phyloP scores from a whole-genome alignment of 148 eudicot genomes.

The Fagopyrum homotropicum region DNA sequence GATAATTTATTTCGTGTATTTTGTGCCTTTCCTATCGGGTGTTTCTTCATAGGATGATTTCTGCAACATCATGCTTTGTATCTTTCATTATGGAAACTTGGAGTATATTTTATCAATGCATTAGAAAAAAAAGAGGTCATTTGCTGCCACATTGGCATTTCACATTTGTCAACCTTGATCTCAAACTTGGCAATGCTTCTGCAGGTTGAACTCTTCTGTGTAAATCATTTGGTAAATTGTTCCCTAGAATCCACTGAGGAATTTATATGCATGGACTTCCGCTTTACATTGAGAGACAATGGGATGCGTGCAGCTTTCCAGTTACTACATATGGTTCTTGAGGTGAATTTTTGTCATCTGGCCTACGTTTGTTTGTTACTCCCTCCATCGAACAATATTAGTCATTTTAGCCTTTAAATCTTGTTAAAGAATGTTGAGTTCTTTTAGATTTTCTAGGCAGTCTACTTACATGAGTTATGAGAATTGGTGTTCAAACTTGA shows the following conservation, averaged over 20 bases:
- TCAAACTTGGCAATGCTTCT: conserved; percentile 17
- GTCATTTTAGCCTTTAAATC: too few relatives aligned
- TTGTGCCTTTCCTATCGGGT: neutral
- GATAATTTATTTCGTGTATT: neutral
- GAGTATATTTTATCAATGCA: neutral
- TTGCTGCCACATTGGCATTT: neutral
- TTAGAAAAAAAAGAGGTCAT: neutral
- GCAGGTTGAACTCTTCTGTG: conserved; percentile 98
- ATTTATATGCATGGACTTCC: conserved; percentile 97
- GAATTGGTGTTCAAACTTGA: too few relatives aligned
- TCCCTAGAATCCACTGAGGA: conserved; percentile 97
- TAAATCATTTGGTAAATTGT: conserved; percentile 95
- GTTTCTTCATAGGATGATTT: neutral
- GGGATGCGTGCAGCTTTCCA: conserved; percentile 99
- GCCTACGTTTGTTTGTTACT: conserved; percentile 1
- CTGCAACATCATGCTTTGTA: neutral
- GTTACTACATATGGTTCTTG: conserved; percentile 98
- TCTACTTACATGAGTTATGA: too few relatives aligned
- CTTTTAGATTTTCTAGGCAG: too few relatives aligned
- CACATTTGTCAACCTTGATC: neutral
- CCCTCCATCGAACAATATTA: too few relatives aligned
- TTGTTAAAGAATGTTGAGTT: too few relatives aligned
- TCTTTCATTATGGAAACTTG: neutral
- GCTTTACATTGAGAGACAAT: conserved; percentile 89
- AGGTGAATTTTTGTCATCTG: conserved; percentile 40